Base-by-base conservation (phyloP, 176 grass and related monocot species). In the Carex littledalei region DNA sequence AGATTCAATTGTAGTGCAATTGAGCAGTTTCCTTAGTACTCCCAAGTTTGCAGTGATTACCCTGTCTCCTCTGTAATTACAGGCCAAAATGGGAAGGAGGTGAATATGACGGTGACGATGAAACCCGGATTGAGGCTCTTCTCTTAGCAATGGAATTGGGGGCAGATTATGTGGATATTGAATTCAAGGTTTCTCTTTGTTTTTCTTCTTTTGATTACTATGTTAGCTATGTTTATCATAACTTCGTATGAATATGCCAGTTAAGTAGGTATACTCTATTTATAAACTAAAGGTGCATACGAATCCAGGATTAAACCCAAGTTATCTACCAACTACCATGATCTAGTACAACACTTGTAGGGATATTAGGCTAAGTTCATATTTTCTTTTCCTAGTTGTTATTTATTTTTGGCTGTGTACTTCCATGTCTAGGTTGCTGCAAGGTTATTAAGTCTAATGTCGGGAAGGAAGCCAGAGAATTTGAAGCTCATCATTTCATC, bases 61-160 rank as follows among this genome's bases (percentile, higher is more conserved):
- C 49, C 26, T 34, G 24, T 56, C 4, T 17, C 0, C 5, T 6
- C 15, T 78, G 6, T 62, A 56, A 72, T 80, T 6, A 26, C 61
- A 99, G 97, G 64, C 97, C 97, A 12, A 99, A 96, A 56, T 99
- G 97, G 97, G 97, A 99, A 92, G 93, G 97, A 66, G 97, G 97
- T 6, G 90, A 95, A 60, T 99, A 94, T 35, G 90, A 92, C 68
- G 97, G 97, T 43, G 93, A 95, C 0, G 97, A 99, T 0, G 87
- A 91, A n/a, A 62, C 83, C 0, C 84, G 97, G 18, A 90, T 91
- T 0, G 87, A 99, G 84, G 91, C 85, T 2, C 93, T 99, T 55
- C 32, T 73, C 1, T 69, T 94, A 57, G 97, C 97, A 64, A 92
- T 96, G 87, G 90, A 99, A 87, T 75, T 99, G 50, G 93, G 97